Evolutionary conservation across 2,329 filamentous ascomycete genomes (phyloP), one percentile per base, ranked within the genome.

Genomic region (Metarhizium brunneum): DNA sequence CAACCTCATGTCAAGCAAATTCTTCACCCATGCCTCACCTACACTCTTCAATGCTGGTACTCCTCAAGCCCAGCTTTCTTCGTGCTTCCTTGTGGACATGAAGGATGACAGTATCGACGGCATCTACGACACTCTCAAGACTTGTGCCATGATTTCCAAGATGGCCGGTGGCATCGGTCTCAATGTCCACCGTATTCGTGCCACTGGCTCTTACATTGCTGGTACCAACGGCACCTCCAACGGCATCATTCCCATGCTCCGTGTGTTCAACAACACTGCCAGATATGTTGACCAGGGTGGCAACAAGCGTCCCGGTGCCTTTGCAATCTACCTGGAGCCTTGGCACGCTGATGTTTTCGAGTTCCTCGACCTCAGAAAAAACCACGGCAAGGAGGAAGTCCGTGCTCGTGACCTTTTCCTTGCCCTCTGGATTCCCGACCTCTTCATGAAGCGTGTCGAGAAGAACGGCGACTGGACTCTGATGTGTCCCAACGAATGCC

Each of bases 371-470:
- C 84, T 99, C 54, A 88, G 94, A 68, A 99, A 99, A 86, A 99
- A 99, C 75, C 94, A 99, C 73, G 94, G 94, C 64, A 99, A 99
- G 77, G 94, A 99, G 71, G 94, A 99, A 76, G 84, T 96, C 63
- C 91, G 94, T 66, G 94, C 94, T 61, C 92, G 94, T 69, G 94
- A 99, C 72, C 82, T 99, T 53, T 99, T 99, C 84, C 90, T 96
- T 60, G 94, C 92, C 58, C 82, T 99, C 52, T 99, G 94, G 94
- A 96, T 96, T 57, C 92, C 94, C 16, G 94, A 99, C 78, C 83
- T 99, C 49, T 99, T 99, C 84, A 99, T 99, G 94, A 95, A 96
- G 82, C 91, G 94, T 71, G 92, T 99, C 56, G 91, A 99, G 76
- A 86, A 90, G 79, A 99, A 99, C 72, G 87, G 84, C 56, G 88